Evolutionary conservation across 805 yeast genomes (phyloP).

Genomic region (Kockiozyma suomiensis): DNA sequence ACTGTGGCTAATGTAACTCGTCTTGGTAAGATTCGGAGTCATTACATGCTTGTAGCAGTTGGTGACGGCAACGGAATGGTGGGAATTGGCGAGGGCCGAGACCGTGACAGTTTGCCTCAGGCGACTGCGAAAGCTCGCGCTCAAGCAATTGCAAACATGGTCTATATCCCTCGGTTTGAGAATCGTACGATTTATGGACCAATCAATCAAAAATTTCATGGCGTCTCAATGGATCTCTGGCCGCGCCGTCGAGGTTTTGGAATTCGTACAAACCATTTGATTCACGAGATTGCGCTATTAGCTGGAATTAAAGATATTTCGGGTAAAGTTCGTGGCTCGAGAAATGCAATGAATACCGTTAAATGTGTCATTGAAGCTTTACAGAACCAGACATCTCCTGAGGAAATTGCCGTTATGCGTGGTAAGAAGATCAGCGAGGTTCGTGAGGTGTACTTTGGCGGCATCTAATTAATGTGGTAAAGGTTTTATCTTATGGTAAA

Average conservation of each 20-base stretch:
- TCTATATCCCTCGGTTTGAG: conserved; percentile 82
- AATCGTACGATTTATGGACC: conserved; percentile 88
- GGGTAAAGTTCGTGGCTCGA: conserved; percentile 79
- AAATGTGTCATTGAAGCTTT: conserved; percentile 88
- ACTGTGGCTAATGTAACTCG: conserved; percentile 89
- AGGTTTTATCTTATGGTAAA: not conserved
- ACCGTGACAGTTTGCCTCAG: conserved; percentile 69
- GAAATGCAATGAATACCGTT: conserved; percentile 93
- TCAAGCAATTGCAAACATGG: conserved; percentile 87
- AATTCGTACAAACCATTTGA: conserved; percentile 83
- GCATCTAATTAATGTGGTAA: not conserved
- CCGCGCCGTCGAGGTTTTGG: conserved; percentile 73
- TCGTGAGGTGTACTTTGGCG: conserved; percentile 67
- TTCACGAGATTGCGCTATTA: conserved; percentile 86
- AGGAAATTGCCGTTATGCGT: conserved; percentile 85
- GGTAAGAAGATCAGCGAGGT: conserved; percentile 95
- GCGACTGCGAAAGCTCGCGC: conserved; percentile 86
- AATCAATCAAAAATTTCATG: conserved; percentile 80
- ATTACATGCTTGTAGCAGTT: conserved; percentile 81
- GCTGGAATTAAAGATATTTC: conserved; percentile 93
- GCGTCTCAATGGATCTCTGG: conserved; percentile 77
- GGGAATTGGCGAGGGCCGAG: conserved; percentile 94
- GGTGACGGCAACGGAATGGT: conserved; percentile 94
- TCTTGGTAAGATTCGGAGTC: conserved; percentile 83
- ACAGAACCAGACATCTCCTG: conserved; percentile 74